phyloP scores from a whole-genome alignment of 306 rosid genomes.

The Cucumis sativus region DNA sequence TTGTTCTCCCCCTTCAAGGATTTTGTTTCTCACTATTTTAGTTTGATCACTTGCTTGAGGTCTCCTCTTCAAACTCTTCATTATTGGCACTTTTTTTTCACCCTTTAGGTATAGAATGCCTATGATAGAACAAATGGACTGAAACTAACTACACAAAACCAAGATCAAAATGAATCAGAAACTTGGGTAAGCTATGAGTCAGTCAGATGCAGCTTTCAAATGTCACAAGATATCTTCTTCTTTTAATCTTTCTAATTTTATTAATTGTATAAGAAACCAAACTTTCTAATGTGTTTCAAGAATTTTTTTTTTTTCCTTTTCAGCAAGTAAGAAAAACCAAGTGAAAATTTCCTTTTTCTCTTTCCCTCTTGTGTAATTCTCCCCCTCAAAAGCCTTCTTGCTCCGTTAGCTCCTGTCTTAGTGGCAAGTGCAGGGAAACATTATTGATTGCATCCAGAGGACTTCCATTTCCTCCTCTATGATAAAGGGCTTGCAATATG shows the following conservation, averaged over 20 bases:
- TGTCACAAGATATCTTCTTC: not conserved
- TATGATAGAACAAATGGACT: too few species aligned
- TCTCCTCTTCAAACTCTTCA: not conserved
- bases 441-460: not conserved
- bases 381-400: not conserved
- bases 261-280: not conserved
- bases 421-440: not conserved
- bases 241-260: too few species aligned
- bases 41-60: not conserved
- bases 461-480: not conserved
- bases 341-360: not conserved
- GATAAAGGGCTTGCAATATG: not conserved
- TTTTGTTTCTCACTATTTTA: not conserved
- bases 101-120: not conserved
- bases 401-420: not conserved
- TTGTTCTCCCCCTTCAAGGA: not conserved
- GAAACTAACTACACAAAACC: not conserved
- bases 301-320: not conserved
- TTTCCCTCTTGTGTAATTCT: not conserved
- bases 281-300: not conserved
- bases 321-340: not conserved
- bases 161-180: not conserved
- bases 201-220: not conserved
- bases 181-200: not conserved
- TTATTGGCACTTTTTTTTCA: not conserved